Base-by-base conservation (phyloP, 805 yeast genomes). In the Lachancea thermotolerans region DNA sequence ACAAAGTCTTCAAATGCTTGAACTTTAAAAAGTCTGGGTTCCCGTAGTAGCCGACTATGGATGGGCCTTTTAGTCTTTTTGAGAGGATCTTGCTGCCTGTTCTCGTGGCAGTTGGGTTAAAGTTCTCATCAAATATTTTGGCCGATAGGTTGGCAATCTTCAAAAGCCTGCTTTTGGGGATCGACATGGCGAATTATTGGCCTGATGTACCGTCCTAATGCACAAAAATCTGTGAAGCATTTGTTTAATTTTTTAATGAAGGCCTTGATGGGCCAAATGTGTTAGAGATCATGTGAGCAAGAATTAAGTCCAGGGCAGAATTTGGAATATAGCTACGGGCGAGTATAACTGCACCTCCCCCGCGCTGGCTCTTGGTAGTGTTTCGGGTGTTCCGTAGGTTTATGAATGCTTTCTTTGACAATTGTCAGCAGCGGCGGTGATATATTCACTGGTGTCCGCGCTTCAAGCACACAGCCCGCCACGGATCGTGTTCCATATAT, bases 41-140 rank as follows among this genome's bases (percentile, higher is more conserved):
- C 21, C 95, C 95, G 55, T 87, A 87, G 63, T 85, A 87, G 41
- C 72, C 67, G 18, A 79, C 77, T 31, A 85, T 62, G n/a, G 79
- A 68, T 16, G 85, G 85, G 17, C 96, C 96, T 59, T 74, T 78
- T 50, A 87, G 71, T 39, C 85, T 82, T 42, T 77, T 74, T 28
- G 81, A 70, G 50, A 87, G 70, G 34, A 83, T 73, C 62, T 84
- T 82, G 39, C 85, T 68, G 36, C 95, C 95, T 12, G 85, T 84
- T 63, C 95, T 78, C 37, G 65, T 65, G 35, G 71, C 68, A 8
- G 69, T 64, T 25, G 95, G 93, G 59, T 85, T 85, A 67, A 76
- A 85, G 21, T 78, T 74, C 33, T 81, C 79, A 49, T 82, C 81
- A 58, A 86, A 86, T 32, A 86, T 74, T 49, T 74, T 71, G 29